A percentile compares a stretch with the other conserved stretches of the same genome.
phyloP scores from a whole-genome alignment of 1,139 yeast genomes.

The Lodderomyces pseudojiufengensis region DNA sequence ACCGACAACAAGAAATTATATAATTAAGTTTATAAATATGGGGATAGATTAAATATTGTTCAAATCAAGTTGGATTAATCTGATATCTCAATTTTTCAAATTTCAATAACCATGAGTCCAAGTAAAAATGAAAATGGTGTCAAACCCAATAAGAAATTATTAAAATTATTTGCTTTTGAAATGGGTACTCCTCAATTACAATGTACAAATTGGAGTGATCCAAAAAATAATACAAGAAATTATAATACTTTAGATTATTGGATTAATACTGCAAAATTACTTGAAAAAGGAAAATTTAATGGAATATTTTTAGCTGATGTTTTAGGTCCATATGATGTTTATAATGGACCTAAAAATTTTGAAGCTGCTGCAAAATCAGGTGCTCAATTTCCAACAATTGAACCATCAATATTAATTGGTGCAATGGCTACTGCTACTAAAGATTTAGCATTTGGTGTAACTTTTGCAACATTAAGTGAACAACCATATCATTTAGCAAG shows the following conservation, averaged over 20 bases:
- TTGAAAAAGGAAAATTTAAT: slow-evolving; percentile 45
- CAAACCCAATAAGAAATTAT: slow-evolving; percentile 14
- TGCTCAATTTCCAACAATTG: slow-evolving; percentile 41
- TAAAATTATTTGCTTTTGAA: slow-evolving; percentile 37
- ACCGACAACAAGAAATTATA: too few relatives aligned
- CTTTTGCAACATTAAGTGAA: slow-evolving; percentile 42
- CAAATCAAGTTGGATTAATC: too few relatives aligned
- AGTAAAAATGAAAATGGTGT: too few relatives aligned
- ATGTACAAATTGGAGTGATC: slow-evolving; percentile 43
- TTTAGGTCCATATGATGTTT: slow-evolving; percentile 42
- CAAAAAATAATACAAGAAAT: slow-evolving; percentile 32
- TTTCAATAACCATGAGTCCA: too few relatives aligned
- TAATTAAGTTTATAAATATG: too few relatives aligned
- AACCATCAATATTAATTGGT: slow-evolving; percentile 39
- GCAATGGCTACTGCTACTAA: slow-evolving; percentile 43
- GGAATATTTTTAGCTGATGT: slow-evolving; percentile 47
- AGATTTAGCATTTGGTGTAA: slow-evolving; percentile 37
- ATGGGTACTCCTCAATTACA: slow-evolving; percentile 40
- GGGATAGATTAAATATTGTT: too few relatives aligned
- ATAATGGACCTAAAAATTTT: slow-evolving; percentile 35
- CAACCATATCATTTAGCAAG: slow-evolving; percentile 42
- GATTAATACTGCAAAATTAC: slow-evolving; percentile 40
- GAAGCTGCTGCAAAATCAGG: slow-evolving; percentile 37
- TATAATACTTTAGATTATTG: slow-evolving; percentile 43
- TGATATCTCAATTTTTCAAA: too few relatives aligned